Base-by-base conservation (phyloP, 805 yeast species). In the Pichia pseudocactophila region DNA sequence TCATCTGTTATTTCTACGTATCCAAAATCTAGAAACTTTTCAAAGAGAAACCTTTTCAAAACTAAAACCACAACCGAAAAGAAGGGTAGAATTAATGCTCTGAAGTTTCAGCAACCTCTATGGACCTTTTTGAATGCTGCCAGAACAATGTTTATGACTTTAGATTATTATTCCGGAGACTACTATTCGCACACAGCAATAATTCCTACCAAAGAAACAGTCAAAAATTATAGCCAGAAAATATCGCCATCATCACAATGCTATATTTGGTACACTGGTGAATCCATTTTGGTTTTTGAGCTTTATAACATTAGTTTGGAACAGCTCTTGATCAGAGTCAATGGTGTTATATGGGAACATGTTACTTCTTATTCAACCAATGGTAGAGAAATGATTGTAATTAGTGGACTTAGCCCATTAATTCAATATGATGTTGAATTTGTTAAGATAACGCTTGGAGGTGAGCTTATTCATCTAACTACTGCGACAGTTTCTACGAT, bases 281-380 rank as follows among this genome's bases (percentile, higher is more conserved):
- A 74, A 30, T 74, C 77, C 9, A 59, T 74, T 17, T 63, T 76
- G 30, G 72, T 73, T 2, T 73, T 75, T 49, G 76, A 71, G 45
- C 57, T 76, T 28, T 65, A 69, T 39, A 68, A 73, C 39, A 67
- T 68, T 16, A 56, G 58, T 36, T 63, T 66, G 42, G 68, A 69
- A 39, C 70, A 62, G 42, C 55, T 71, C 6, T 61, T 66, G 36
- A 70, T 69, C 11, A 60, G 66, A 42, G 85, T 81, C 4, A 80
- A 81, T 51, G 86, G 85, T 18, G 70, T 80, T 18, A 68, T 74
- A 12, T 81, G 88, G 88, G 73, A 78, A 20, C 85, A 79, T 53
- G 76, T 77, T 2, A 68, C 78, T 0, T 66, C 74, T 31, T 77
- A 77, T 37, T 64, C 66, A 13, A 55, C 65, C 15, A 63, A 63